Evolutionary conservation across 495 filamentous ascomycete species (phyloP), one percentile per base, ranked within the genome.

Genomic region (Lindgomyces ingoldianus): DNA sequence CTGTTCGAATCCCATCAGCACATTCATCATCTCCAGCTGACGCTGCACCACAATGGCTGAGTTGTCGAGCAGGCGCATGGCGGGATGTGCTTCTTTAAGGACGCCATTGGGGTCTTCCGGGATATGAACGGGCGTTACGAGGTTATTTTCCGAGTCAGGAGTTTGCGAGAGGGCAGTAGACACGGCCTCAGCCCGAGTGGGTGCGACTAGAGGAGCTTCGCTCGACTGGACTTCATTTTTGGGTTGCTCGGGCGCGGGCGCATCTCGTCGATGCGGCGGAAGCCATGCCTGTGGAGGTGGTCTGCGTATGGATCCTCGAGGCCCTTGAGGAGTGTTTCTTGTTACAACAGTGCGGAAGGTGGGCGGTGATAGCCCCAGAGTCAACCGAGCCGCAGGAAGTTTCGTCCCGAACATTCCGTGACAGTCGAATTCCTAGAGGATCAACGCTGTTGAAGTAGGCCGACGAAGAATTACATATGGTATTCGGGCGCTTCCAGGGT

Each of bases 1-100:
- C 73, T 90, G 87, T 74, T 90, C 87, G 62, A 88, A 90, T 0
- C 87, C 86, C 76, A 89, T 74, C 75, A 90, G 78, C 8, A 90
- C 79, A 74, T 88, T 89, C 81, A 89, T 87, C 68, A 89, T 77
- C 73, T 89, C 87, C 29, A 90, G 65, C 64, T 89, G 84, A 25
- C 87, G 76, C 61, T 88, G 85, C 2, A 90, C 76, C 0, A 90
- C 84, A 18, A 90, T 74, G 0, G 84, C 81, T 1, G 85, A 87
- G 64, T 89, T 87, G 12, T 81, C 78, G 21, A 89, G 72, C 11
- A 89, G 77, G 1, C 74, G 74, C 10, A 79, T 78, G 8, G 86
- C 85, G 2, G 87, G 87, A 66, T 90, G 87, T 3, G 71, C 77
- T 55, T 79, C 79, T 62, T 83, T 85, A 49, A 90, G 81, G 0